Percentiles rank a stretch among this genome's conserved stretches.
These are phyloP conservation scores for Mycosphaerella sp. DNA, from an alignment of 2,329 filamentous ascomycete genomes.

Conservation along the genomic window DNA sequence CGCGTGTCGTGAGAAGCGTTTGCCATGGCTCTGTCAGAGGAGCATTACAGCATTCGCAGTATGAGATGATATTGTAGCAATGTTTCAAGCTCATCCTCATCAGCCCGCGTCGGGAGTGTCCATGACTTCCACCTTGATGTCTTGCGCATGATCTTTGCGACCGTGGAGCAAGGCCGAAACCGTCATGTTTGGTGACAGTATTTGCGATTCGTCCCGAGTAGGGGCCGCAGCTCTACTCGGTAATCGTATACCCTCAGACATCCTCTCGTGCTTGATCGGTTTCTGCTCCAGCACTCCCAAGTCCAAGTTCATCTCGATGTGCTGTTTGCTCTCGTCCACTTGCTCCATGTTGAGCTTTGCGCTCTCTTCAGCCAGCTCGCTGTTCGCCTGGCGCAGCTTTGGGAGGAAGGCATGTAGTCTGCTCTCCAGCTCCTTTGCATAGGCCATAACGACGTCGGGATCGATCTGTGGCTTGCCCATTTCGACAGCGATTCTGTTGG, in stretches of 20 bases:
- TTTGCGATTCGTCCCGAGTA: background rate
- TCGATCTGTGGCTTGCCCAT: slow-evolving; percentile 15
- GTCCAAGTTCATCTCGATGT: slow-evolving; percentile 35
- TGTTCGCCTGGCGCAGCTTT: slow-evolving; percentile 30
- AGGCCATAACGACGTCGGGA: slow-evolving; percentile 7
- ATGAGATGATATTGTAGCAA: too few species aligned
- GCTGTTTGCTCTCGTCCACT: slow-evolving; percentile 29
- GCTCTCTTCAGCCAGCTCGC: slow-evolving; percentile 22
- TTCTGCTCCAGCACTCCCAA: slow-evolving; percentile 33
- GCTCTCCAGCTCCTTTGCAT: slow-evolving; percentile 23
- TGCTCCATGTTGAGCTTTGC: slow-evolving; percentile 29
- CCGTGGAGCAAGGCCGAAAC: background rate
- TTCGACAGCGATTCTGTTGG: background rate
- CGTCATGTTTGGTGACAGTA: background rate
- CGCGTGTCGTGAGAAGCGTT: too few species aligned
- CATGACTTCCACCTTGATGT: background rate
- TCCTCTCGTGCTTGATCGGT: background rate
- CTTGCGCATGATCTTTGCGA: background rate
- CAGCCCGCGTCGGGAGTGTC: background rate
- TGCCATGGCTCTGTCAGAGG: too few species aligned
- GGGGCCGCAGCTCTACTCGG: background rate
- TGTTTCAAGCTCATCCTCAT: background rate
- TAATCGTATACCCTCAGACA: background rate
- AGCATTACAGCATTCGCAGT: too few species aligned
- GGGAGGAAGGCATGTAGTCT: slow-evolving; percentile 30